A percentile compares a stretch with the other conserved stretches of the same genome.
These are phyloP conservation scores for Mycena vulgaris DNA, from an alignment of 768 basidiomycete genomes.

Conservation along the genomic window DNA sequence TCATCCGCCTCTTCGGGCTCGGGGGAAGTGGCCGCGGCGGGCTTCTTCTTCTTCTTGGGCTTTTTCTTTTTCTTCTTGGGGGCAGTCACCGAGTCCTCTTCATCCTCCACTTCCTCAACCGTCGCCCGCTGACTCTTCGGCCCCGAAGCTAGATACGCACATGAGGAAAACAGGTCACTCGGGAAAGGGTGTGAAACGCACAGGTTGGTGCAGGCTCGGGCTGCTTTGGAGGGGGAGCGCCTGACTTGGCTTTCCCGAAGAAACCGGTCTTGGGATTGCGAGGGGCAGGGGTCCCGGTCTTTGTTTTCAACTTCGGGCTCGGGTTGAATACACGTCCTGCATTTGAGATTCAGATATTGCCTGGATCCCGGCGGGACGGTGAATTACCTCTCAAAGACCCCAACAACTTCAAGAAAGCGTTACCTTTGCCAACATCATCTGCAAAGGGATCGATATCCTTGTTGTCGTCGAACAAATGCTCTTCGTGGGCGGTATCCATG, in stretches of 20 bases:
- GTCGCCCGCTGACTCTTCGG: constrained; percentile 63
- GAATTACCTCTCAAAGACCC: constrained; percentile 77
- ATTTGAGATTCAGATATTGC: background rate
- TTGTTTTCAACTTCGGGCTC: constrained; percentile 61
- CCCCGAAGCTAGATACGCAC: constrained; percentile 3
- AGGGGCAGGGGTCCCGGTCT: constrained; percentile 45
- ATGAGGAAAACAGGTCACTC: background rate
- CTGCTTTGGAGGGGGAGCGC: constrained; percentile 38
- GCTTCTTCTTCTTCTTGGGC: constrained; percentile 79
- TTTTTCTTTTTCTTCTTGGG: constrained; percentile 86
- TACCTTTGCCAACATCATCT: constrained; percentile 71
- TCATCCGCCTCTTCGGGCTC: constrained; percentile 32
- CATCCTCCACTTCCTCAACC: constrained; percentile 83
- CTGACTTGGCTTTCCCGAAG: constrained; percentile 36
- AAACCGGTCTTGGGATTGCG: constrained; percentile 45
- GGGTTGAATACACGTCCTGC: constrained; percentile 50
- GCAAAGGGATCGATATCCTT: constrained; percentile 60
- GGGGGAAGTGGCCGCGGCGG: constrained; percentile 41
- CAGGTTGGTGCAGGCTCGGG: constrained; percentile 26
- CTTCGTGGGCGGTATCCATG: constrained; percentile 76
- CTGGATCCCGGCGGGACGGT: constrained; percentile 18
- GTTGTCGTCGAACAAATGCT: constrained; percentile 70
- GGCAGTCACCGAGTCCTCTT: constrained; percentile 60
- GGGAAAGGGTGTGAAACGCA: background rate
- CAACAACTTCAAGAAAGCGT: constrained; percentile 85